Percentiles rank a stretch among this genome's conserved stretches.
Conservation (phyloP, 768 basidiomycete species). For the Tylopilus vinaceipallidus region DNA sequence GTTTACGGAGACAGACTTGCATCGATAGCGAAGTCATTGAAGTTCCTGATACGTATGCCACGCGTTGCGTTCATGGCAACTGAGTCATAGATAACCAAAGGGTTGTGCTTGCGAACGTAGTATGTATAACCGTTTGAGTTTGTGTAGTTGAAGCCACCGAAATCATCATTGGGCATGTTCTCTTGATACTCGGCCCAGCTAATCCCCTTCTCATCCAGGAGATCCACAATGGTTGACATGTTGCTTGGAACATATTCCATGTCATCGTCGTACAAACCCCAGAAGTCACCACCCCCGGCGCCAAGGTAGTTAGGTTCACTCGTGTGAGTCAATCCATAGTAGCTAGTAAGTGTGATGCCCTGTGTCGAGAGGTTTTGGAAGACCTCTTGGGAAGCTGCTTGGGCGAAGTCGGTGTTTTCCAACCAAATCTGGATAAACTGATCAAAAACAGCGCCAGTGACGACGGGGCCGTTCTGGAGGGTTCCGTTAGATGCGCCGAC, state of each 20-base stretch:
- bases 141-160: conserved; percentile 36
- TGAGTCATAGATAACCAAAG: conserved; percentile 49
- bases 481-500: conserved; percentile 42
- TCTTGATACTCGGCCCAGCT: conserved; percentile 64
- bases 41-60: conserved; percentile 47
- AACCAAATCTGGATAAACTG: conserved; percentile 53
- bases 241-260: conserved; percentile 37
- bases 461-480: conserved; percentile 34
- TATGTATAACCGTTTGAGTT: conserved; percentile 38
- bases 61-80: conserved; percentile 43
- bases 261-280: conserved; percentile 45
- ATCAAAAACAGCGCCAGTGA: conserved; percentile 43
- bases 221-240: conserved; percentile 56
- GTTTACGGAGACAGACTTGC: conserved; percentile 19
- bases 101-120: conserved; percentile 56
- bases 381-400: conserved; percentile 24
- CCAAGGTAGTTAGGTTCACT: conserved; percentile 61
- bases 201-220: conserved; percentile 54
- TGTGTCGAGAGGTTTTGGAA: conserved; percentile 43
- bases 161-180: conserved; percentile 51
- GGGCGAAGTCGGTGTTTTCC: conserved; percentile 53
- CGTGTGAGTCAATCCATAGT: conserved; percentile 50
- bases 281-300: conserved; percentile 51
- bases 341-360: conserved; percentile 47
- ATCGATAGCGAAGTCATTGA: conserved; percentile 60